Base-by-base conservation (phyloP, 106 monocot species). In the Agapanthus africanus region DNA sequence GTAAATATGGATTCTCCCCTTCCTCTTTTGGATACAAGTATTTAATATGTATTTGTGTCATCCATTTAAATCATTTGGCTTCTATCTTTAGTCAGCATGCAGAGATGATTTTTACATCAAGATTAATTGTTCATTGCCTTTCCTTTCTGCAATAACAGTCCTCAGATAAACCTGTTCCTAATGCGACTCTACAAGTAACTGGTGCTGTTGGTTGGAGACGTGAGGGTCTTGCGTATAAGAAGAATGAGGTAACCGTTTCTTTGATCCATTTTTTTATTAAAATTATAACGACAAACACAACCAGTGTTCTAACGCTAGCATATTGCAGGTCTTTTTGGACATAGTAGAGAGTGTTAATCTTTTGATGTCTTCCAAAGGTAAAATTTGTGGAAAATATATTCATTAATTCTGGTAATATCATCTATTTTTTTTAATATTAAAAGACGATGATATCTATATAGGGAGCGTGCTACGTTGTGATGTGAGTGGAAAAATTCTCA, bases 181-280 rank as follows among this genome's bases (percentile, higher is more conserved):
- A 99, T 92, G 99, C 99, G 64, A 99, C 99, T 54, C 85, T 99
- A 54, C 99, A 99, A 99, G 99, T 99, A 59, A 99, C 99, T 21
- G 99, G 99, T 76, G 99, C 99, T 74, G 99, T 99, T 83, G 99
- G 99, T 66, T 99, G 99, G 99, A 99, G 99, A 71, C 75, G 99
- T 39, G 99, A 99, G 71, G 99, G 99, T 72, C 90, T 99, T 79
- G 66, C 81, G 1, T 99, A 99, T 66, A 99, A 93, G 81, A 99
- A 99, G 47, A 99, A 99, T 78, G 99, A 99, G 99, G 99, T 99
- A 33, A 63, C 7, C 21, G 19, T 67, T 40, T 39, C 37, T 56
- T 70, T 67, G 1, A 41, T 28, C 28, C 7, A 65, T 62, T 54
- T 54, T 22, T 44, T 41, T 13, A 70, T 22, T 51, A 8, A 13